Conservation (phyloP, 371 early-diverging fungal genomes). For the Apophysomyces elegans region DNA sequence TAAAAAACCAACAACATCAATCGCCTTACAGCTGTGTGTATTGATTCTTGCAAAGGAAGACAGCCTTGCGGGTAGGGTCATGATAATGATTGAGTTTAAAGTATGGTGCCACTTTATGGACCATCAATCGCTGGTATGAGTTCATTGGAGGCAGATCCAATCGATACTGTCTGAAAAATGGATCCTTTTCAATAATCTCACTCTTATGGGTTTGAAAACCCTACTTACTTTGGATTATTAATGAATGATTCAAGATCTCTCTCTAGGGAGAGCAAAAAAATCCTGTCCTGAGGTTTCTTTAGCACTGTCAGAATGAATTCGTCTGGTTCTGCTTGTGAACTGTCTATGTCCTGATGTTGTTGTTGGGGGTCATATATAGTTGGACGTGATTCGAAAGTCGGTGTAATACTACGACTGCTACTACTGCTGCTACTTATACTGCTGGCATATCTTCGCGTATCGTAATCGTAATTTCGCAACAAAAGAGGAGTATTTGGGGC, state of each 20-base stretch:
- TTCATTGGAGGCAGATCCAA: constrained; percentile 62
- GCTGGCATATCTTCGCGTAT: constrained; percentile 6
- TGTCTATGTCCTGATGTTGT: neutral
- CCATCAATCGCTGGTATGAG: constrained; percentile 64
- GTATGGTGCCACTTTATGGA: constrained; percentile 61
- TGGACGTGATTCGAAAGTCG: constrained; percentile 2
- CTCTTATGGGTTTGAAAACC: neutral
- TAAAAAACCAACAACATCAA: neutral
- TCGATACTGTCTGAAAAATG: constrained; percentile 35
- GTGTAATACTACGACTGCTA: constrained; percentile 8
- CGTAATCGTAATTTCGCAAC: neutral
- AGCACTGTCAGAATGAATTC: constrained; percentile 56
- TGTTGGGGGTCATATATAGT: neutral
- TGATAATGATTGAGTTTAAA: constrained; percentile 57
- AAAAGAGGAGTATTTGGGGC: neutral
- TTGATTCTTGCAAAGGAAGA: constrained; percentile 51
- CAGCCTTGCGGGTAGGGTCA: constrained; percentile 48
- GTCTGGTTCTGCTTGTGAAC: constrained; percentile 32
- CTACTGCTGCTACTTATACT: neutral
- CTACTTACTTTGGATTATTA: constrained; percentile 39
- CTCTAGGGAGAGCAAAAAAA: constrained; percentile 61
- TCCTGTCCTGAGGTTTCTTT: constrained; percentile 55
- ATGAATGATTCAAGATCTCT: constrained; percentile 57
- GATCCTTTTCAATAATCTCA: neutral
- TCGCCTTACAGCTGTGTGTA: constrained; percentile 9